phyloP scores from a whole-genome alignment of 768 basidiomycete species.

The Hypsizygus marmoreus region DNA sequence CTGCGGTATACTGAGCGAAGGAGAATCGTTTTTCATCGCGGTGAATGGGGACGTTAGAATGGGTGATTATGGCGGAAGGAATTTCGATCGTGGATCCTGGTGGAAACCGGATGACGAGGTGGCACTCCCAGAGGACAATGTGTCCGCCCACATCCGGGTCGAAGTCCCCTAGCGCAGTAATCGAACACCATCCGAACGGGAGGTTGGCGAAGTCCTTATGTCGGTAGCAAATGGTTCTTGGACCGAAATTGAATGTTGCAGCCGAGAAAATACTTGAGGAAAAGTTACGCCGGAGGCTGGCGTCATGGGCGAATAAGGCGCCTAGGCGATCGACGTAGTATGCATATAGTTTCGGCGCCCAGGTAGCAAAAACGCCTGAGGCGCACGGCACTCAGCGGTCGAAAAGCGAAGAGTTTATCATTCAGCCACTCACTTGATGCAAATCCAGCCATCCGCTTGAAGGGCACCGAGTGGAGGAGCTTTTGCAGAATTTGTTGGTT shows the following conservation, averaged over 20 bases:
- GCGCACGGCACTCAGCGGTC: background rate
- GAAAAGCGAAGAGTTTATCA: constrained; percentile 10
- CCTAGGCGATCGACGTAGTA: constrained; percentile 14
- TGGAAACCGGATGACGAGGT: too few relatives aligned
- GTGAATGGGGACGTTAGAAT: too few relatives aligned
- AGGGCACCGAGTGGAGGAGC: constrained; percentile 2
- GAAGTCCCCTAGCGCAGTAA: too few relatives aligned
- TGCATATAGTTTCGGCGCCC: constrained; percentile 21
- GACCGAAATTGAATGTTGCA: constrained; percentile 30
- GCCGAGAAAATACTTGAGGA: constrained; percentile 27
- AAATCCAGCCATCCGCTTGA: constrained; percentile 23
- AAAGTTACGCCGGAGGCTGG: constrained; percentile 21
- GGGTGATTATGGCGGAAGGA: too few relatives aligned
- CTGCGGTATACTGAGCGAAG: too few relatives aligned
- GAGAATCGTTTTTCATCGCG: too few relatives aligned
- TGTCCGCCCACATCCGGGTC: too few relatives aligned
- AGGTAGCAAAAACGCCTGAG: constrained; percentile 19
- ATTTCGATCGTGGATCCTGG: too few relatives aligned
- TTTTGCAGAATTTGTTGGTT: background rate
- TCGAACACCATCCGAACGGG: constrained; percentile 22
- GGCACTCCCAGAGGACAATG: too few relatives aligned
- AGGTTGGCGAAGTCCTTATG: constrained; percentile 30
- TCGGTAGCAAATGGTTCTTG: constrained; percentile 1
- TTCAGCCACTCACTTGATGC: too few relatives aligned
- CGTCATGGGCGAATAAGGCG: constrained; percentile 7